Base-by-base conservation (phyloP, 1,139 yeast genomes). In the Lodderomyces oxycetoniae region DNA sequence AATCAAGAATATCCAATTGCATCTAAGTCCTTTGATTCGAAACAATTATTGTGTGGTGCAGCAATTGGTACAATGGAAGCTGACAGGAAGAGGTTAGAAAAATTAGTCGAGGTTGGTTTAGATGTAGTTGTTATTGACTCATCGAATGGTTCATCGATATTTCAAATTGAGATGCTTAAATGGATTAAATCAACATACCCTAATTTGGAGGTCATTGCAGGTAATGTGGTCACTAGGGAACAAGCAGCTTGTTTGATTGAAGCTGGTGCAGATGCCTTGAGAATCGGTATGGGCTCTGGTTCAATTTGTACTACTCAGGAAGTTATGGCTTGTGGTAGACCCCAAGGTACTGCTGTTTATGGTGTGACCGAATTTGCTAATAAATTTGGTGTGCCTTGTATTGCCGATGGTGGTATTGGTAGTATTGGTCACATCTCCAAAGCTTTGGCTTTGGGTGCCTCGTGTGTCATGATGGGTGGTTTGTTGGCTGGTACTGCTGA, bases 311-410 rank as follows among this genome's bases (percentile, higher is more conserved):
- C 91, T 58, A 91, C 98, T 39, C 98, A 93, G 71, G 99, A 91
- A 70, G 98, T 91, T 42, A 91, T 91, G 99, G 98, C 99, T 34
- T 94, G 96, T 70, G 99, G 99, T 67, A 89, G 98, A 76, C 98
- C 99, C 41, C 98, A 93, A 74, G 99, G 97, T 68, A 86, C 96
- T 44, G 96, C 96, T 41, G 95, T 87, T 37, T 86, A 75, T 70
- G 79, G 77, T 44, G 96, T 87, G 34, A 72, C 88, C 43, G 89
- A 87, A 67, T 85, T 87, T 59, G 89, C 95, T 49, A 79, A 78
- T 64, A 73, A 77, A 59, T 87, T 87, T 57, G 96, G 96, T 55
- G 89, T 87, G 47, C 95, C 96, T 55, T 85, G 96, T 68, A 88
- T 91, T 52, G 99, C 99, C 48, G 99, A 91, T 62, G 99, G 99